These are phyloP conservation scores for Solanum virginianum DNA, from an alignment of 257 asterid species.

Conservation along the genomic window DNA sequence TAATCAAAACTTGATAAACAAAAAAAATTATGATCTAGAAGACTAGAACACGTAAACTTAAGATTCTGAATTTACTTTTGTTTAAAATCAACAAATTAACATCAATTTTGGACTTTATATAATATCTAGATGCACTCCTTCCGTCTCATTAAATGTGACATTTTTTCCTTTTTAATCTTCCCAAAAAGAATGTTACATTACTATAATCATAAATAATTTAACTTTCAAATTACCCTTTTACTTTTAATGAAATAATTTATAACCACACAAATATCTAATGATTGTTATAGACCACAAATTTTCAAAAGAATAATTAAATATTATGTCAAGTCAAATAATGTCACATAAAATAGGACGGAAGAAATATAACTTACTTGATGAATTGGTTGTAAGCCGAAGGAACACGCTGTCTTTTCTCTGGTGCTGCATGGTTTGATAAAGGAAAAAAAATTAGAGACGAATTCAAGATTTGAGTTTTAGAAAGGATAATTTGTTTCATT, in stretches of 20 bases:
- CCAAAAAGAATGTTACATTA: too few relatives aligned
- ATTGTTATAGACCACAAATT: too few relatives aligned
- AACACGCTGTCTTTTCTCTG: constrained; percentile 3
- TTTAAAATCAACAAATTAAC: background rate
- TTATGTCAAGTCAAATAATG: too few relatives aligned
- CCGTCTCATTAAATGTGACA: too few relatives aligned
- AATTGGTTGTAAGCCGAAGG: constrained; percentile 8
- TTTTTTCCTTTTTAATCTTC: too few relatives aligned
- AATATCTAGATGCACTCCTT: too few relatives aligned
- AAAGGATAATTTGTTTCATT: background rate
- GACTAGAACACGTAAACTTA: background rate
- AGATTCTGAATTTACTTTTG: background rate
- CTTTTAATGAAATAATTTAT: too few relatives aligned
- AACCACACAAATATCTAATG: too few relatives aligned
- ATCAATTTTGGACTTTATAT: too few relatives aligned
- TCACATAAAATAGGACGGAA: background rate
- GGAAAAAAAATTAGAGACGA: background rate
- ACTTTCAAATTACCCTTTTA: too few relatives aligned
- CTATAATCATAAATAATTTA: too few relatives aligned
- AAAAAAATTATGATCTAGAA: background rate
- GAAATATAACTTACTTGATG: background rate
- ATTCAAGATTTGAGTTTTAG: background rate
- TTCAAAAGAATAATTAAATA: too few relatives aligned
- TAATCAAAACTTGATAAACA: background rate
- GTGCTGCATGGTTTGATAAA: background rate